phyloP scores from a whole-genome alignment of 257 asterid genomes.

The Paulownia fortunei region DNA sequence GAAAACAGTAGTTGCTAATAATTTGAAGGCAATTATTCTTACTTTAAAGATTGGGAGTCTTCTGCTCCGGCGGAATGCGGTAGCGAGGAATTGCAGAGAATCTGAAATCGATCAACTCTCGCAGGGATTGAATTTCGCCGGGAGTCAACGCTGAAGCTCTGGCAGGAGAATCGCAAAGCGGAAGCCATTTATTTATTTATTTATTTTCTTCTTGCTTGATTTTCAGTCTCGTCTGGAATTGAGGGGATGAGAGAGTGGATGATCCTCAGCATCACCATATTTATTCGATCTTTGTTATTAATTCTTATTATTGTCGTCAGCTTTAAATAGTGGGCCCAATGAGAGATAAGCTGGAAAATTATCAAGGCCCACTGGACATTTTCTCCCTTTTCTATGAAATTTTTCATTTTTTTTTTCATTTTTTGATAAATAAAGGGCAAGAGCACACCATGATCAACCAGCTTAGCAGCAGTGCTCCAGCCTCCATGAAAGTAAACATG shows the following conservation, averaged over 20 bases:
- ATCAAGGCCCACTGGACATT: not conserved
- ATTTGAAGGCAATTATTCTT: slow-evolving; percentile 9
- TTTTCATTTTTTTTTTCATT: too few species aligned
- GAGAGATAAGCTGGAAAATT: not conserved
- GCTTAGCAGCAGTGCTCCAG: too few species aligned
- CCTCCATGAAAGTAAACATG: too few species aligned
- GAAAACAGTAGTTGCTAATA: not conserved
- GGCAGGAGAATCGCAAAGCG: slow-evolving; percentile 44
- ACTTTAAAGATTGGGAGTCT: slow-evolving; percentile 37
- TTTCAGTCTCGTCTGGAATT: slow-evolving; percentile 5
- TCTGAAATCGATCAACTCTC: slow-evolving; percentile 40
- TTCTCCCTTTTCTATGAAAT: too few species aligned
- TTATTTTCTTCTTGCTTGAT: not conserved
- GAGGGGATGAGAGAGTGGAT: slow-evolving; percentile 16
- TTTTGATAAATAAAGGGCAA: too few species aligned
- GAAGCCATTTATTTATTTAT: slow-evolving; percentile 37
- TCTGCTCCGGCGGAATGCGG: slow-evolving; percentile 48
- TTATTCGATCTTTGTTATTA: not conserved
- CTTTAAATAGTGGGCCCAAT: slow-evolving; percentile 9
- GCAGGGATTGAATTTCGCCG: slow-evolving; percentile 32
- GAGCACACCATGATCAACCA: too few species aligned
- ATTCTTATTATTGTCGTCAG: too few species aligned
- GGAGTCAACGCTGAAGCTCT: slow-evolving; percentile 35
- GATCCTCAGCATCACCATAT: not conserved
- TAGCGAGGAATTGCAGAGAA: slow-evolving; percentile 44